Conservation (phyloP, 345 rosid species). For the Erucastrum elatum region DNA sequence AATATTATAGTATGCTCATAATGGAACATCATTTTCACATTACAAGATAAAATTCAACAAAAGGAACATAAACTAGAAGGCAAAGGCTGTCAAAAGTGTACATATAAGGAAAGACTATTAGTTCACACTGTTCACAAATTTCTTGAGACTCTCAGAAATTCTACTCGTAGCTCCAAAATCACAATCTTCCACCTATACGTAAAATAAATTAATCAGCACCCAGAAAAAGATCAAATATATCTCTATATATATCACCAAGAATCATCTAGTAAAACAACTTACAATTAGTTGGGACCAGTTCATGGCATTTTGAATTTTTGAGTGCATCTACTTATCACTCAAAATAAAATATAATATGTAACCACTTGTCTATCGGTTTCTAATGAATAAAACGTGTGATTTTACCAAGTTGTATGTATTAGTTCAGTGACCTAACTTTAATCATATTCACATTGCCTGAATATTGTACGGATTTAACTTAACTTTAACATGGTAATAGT, state of each 20-base stretch:
- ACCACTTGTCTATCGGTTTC: not conserved
- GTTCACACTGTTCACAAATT: conserved; percentile 20
- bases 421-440: not conserved
- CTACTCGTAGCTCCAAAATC: conserved; percentile 21
- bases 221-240: not conserved
- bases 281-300: not conserved
- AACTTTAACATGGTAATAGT: not conserved
- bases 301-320: conserved; percentile 20
- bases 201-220: not conserved
- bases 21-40: conserved; percentile 21
- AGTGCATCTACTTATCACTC: conserved; percentile 2
- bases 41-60: not conserved
- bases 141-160: conserved; percentile 28
- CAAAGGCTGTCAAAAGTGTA: not conserved
- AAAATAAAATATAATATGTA: not conserved
- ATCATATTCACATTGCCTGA: not conserved
- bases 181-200: conserved; percentile 35
- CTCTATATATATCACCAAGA: not conserved
- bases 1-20: conserved; percentile 4
- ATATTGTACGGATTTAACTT: not conserved
- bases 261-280: not conserved
- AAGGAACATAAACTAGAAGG: not conserved
- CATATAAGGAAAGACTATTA: not conserved
- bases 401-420: not conserved
- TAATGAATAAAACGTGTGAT: not conserved